Conservation (phyloP, 1,284 basidiomycete species). For the Marasmius sp. region DNA sequence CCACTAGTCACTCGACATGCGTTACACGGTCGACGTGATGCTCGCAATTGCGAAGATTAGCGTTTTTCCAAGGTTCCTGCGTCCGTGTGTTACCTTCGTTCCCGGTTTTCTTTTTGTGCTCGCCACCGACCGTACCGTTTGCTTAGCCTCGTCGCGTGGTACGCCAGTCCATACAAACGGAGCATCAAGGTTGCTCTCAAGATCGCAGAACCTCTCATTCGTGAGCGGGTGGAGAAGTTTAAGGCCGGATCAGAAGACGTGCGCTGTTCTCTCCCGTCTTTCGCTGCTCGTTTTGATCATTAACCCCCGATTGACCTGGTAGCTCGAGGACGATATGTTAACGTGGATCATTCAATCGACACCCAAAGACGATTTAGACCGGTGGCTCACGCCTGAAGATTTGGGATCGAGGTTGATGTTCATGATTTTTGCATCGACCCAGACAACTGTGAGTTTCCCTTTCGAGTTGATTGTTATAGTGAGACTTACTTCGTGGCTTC, state of each 20-base stretch:
- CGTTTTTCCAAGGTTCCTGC: background rate
- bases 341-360: slow-evolving; percentile 33
- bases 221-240: slow-evolving; percentile 32
- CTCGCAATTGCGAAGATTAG: too few relatives aligned
- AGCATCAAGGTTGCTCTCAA: slow-evolving; percentile 20
- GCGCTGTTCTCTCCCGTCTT: too few relatives aligned
- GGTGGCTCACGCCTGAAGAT: background rate
- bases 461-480: too few relatives aligned
- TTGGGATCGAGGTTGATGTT: background rate
- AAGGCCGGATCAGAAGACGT: too few relatives aligned
- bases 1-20: background rate
- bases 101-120: background rate
- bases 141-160: slow-evolving; percentile 5
- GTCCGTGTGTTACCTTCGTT: background rate
- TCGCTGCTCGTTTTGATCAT: too few relatives aligned
- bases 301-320: background rate
- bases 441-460: background rate
- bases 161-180: slow-evolving; percentile 4
- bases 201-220: slow-evolving; percentile 37
- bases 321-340: slow-evolving; percentile 34
- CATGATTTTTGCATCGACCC: background rate
- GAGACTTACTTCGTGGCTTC: too few relatives aligned
- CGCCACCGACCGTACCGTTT: background rate
- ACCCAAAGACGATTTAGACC: slow-evolving; percentile 14
- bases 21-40: background rate